Evolutionary conservation across 768 basidiomycete genomes (phyloP), one percentile per base, ranked within the genome.

Genomic region (Naganishia vaughanmartiniae): DNA sequence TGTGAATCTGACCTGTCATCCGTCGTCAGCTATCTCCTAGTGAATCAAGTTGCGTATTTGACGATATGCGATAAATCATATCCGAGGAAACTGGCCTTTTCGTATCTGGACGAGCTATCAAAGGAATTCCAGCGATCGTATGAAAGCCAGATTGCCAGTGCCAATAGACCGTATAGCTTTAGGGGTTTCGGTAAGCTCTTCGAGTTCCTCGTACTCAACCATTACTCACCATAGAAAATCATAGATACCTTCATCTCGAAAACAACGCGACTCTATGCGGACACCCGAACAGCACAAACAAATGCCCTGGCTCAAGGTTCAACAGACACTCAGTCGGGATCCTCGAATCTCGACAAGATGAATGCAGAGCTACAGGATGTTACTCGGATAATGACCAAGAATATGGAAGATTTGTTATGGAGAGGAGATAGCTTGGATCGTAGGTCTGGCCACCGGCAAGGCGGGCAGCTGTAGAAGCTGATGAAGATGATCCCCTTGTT

Each of bases 321-420:
- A 60, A 79, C 78, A 7, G 76, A 78, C 67, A 76, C 78, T 0
- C 90, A 90, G 26, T 87, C 81, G 70, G 89, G 89, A 30, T 85
- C 89, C 26, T 89, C 88, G 15, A 86, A 87, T 66, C 81, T 99
- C 67, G 92, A 93, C 80, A 89, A 86, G 81, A 84, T 99, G 55
- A 98, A 98, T 77, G 93, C 93, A 76, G 95, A 99, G 74, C 84
- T 99, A 45, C 93, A 96, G 79, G 96, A 99, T 78, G 96, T 99
- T 71, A 97, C 96, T 58, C 85, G 92, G 74, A 98, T 99, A 82
- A 98, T 99, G 96, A 98, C 96, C 11, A 98, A 99, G 84, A 98
- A 99, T 78, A 99, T 99, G 95, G 96, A 99, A 82, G 96, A 99
- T 82, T 84, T 99, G 65, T 83, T 99, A 58, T 98, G 95, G 96